Evolutionary conservation across 768 basidiomycete genomes (phyloP).

Genomic region (Cystofilobasidium capitatum): DNA sequence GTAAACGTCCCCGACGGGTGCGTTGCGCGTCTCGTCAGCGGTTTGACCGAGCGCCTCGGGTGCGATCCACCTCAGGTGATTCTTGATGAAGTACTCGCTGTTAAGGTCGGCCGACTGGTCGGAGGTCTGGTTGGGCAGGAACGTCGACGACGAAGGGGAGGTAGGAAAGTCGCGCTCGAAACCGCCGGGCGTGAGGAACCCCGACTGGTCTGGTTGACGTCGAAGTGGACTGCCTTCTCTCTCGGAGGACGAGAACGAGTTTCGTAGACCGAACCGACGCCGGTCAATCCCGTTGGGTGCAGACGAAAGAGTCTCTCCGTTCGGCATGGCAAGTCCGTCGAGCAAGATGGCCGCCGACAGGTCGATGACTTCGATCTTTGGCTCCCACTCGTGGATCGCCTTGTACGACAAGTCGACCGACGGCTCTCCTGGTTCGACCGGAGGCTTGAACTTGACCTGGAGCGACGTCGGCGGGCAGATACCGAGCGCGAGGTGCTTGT

Average conservation of each 20-base stretch:
- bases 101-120: background rate
- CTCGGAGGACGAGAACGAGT: background rate
- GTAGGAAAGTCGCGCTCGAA: background rate
- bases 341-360: background rate
- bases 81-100: conserved; percentile 9
- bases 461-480: conserved; percentile 4
- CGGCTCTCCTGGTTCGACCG: background rate
- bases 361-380: conserved; percentile 10
- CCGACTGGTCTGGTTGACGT: too few relatives aligned
- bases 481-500: conserved; percentile 4
- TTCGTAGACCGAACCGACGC: background rate
- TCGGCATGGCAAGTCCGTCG: background rate
- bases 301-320: background rate
- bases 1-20: conserved; percentile 30
- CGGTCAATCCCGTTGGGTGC: background rate
- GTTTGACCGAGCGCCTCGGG: conserved; percentile 1
- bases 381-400: conserved; percentile 6
- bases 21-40: background rate
- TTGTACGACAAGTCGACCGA: background rate
- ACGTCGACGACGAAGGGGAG: background rate
- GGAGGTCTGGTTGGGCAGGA: background rate
- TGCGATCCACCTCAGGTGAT: conserved; percentile 15
- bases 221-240: too few relatives aligned
- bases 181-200: too few relatives aligned
- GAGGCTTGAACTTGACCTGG: conserved; percentile 16